Base-by-base conservation (phyloP, 2,329 filamentous ascomycete species). In the Acrocalymma vagum region DNA sequence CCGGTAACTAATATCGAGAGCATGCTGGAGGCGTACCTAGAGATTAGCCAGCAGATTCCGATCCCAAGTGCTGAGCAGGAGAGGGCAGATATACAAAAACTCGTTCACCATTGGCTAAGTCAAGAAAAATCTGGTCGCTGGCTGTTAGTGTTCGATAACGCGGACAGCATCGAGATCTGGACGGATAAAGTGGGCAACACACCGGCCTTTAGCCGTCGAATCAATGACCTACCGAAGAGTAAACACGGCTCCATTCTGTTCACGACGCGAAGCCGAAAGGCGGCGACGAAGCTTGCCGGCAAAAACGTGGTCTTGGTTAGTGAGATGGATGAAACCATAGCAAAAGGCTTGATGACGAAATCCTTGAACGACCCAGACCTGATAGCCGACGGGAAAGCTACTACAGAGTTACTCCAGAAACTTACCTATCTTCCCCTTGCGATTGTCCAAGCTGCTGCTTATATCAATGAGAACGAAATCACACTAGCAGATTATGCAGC, bases 21-120 rank as follows among this genome's bases (percentile, higher is more conserved):
- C 37, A 67, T 78, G 38, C 59, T 74, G 22, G 64, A 72, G 36
- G 71, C 71, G n/a, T 58, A 51, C 42, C 26, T 31, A 36, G 48
- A 30, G 20, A 35, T 55, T 42, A 9, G 58, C 2, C 58, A 51
- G 25, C 53, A 62, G 51, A 55, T 75, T 9, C 27, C 40, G 1
- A 48, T 70, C 31, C 53, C 45, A 31, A 42, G 57, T 4, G 65
- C 34, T 14, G 53, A 1, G 39, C 43, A 45, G 25, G 43, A 57
- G 9, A 32, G 49, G 22, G 49, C 40, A 20, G 52, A 60, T 33
- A 37, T 42, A 5, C 51, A 41, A 38, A 35, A 53, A 44, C 23
- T 63, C 9, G 41, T 58, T 10, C 45, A 58, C 41, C 24, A n/a
- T 9, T 28, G 42, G 45, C 28, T 56, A 23, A 36, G 28, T 13